Evolutionary conservation across 768 basidiomycete genomes (phyloP).

Genomic region (Psilocybe tampanensis): DNA sequence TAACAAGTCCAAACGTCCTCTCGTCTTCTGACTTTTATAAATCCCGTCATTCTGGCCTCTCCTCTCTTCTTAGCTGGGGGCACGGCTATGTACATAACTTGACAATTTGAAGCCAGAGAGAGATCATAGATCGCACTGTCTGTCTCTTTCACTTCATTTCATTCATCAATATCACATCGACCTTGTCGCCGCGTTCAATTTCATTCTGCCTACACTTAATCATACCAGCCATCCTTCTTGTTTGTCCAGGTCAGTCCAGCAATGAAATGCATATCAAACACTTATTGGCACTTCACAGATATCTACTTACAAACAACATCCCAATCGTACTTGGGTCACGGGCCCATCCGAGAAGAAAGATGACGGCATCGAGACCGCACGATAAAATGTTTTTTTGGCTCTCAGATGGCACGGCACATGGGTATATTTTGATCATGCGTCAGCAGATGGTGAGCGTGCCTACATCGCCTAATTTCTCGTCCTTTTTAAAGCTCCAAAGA

Average conservation of each 20-base stretch:
- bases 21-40: not conserved
- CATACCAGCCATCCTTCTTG: not conserved
- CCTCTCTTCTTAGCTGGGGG: not conserved
- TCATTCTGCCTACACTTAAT: slow-evolving; percentile 5
- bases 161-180: not conserved
- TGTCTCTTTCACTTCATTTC: no score
- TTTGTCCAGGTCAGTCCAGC: slow-evolving; percentile 5
- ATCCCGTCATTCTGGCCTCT: not conserved
- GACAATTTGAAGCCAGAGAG: no score
- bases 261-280: not conserved
- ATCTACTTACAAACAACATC: not conserved
- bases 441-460: slow-evolving; percentile 17
- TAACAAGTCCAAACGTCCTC: not conserved
- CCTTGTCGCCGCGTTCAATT: not conserved
- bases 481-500: not conserved
- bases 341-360: slow-evolving; percentile 25
- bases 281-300: not conserved
- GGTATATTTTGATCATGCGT: slow-evolving; percentile 16
- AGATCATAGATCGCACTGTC: no score
- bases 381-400: slow-evolving; percentile 6
- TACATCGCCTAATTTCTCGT: slow-evolving; percentile 9
- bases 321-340: slow-evolving; percentile 9
- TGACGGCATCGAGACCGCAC: slow-evolving; percentile 27
- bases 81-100: no score
- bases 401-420: slow-evolving; percentile 22